phyloP scores from a whole-genome alignment of 2,329 filamentous ascomycete genomes.

The Cladosporium sp. region DNA sequence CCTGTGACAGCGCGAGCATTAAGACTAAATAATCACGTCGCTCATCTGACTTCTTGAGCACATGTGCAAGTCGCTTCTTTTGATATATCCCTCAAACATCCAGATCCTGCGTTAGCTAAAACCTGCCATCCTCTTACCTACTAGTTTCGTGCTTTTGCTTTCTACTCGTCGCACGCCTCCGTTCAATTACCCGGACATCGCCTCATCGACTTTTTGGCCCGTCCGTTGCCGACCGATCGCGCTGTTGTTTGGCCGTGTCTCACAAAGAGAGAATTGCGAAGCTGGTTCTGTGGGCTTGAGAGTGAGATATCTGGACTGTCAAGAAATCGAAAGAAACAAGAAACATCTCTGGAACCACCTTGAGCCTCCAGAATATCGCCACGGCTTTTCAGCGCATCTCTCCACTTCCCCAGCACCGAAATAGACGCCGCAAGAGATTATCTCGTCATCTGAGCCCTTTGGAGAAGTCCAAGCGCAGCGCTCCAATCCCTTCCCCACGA shows the following conservation, averaged over 20 bases:
- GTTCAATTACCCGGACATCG: constrained; percentile 15
- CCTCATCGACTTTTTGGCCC: constrained; percentile 7
- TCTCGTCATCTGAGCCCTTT: constrained; percentile 1
- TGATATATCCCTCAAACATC: background rate
- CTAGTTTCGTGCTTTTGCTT: constrained; percentile 4
- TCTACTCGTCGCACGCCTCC: constrained; percentile 9
- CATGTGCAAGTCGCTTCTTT: background rate
- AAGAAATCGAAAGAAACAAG: background rate
- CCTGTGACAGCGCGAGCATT: background rate
- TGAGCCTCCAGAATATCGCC: background rate
- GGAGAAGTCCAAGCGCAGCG: background rate
- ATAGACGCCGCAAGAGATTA: background rate
- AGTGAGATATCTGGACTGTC: background rate
- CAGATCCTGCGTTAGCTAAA: constrained; percentile 12
- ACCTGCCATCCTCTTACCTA: constrained; percentile 12
- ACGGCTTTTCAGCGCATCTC: background rate
- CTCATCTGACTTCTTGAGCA: constrained; percentile 8
- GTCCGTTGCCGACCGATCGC: constrained; percentile 13
- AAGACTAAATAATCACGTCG: background rate
- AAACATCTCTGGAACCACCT: background rate
- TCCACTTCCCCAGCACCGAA: background rate
- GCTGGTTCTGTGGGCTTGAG: background rate
- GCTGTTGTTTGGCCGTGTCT: background rate
- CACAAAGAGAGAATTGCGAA: background rate
- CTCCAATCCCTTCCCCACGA: constrained; percentile 7